Evolutionary conservation across 139 green algal genomes (phyloP).

Genomic region (Micromonas pusilla): DNA sequence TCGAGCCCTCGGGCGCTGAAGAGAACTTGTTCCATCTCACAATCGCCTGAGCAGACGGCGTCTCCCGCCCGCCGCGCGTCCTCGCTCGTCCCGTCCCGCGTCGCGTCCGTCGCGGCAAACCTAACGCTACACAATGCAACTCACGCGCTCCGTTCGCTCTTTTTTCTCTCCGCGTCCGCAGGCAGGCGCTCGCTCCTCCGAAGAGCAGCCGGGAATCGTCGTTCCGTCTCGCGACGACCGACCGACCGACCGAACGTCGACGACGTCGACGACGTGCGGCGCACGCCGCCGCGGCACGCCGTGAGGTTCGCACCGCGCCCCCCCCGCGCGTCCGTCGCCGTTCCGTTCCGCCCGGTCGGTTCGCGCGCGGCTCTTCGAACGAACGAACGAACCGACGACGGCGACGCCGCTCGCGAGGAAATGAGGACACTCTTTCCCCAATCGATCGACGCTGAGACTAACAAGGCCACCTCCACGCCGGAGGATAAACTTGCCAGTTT

Average conservation of each 20-base stretch:
- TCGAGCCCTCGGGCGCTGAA: conserved; percentile 26
- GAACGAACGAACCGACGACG: background rate
- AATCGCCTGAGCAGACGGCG: conserved; percentile 12
- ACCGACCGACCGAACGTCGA: background rate
- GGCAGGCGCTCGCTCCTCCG: too few species aligned
- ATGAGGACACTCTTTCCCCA: conserved; percentile 29
- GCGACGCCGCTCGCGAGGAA: background rate
- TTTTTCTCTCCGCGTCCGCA: too few species aligned
- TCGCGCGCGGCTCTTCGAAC: background rate
- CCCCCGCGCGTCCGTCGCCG: background rate
- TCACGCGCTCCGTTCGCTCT: too few species aligned
- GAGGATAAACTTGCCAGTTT: conserved; percentile 26
- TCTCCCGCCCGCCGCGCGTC: background rate
- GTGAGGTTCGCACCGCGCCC: background rate
- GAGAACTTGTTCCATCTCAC: conserved; percentile 22
- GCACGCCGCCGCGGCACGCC: background rate
- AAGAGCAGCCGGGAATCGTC: too few species aligned
- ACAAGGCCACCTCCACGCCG: conserved; percentile 10
- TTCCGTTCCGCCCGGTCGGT: background rate
- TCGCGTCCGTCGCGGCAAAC: too few species aligned
- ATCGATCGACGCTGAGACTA: conserved; percentile 26
- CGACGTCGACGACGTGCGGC: background rate
- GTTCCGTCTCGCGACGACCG: too few species aligned
- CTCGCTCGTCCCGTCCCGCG: background rate
- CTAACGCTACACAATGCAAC: too few species aligned